Conservation (phyloP, 345 rosid genomes). For the Excoecaria cochinchinensis region DNA sequence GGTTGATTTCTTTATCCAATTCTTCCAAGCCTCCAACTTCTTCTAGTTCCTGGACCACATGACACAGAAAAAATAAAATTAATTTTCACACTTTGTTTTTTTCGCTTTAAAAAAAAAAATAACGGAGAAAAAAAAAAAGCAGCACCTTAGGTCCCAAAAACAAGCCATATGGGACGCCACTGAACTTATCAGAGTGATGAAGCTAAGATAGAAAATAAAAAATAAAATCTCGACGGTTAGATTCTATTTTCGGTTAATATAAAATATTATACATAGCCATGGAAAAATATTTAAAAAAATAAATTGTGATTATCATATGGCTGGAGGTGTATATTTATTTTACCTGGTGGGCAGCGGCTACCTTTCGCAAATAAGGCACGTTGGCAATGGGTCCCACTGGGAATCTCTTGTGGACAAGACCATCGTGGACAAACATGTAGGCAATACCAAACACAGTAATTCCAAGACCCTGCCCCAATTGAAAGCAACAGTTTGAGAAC, state of each 20-base stretch:
- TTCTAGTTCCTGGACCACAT: slow-evolving; percentile 47
- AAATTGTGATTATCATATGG: neutral
- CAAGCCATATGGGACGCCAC: slow-evolving; percentile 64
- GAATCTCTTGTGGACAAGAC: slow-evolving; percentile 69
- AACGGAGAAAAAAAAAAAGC: neutral
- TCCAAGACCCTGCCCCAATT: slow-evolving; percentile 51
- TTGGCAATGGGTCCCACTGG: slow-evolving; percentile 66
- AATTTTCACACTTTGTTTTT: neutral
- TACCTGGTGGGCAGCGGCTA: slow-evolving; percentile 73
- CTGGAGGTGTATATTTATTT: neutral
- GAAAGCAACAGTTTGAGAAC: neutral
- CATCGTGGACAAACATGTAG: slow-evolving; percentile 74
- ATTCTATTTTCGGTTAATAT: slow-evolving; percentile 2
- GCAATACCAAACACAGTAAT: slow-evolving; percentile 71
- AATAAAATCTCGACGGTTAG: neutral
- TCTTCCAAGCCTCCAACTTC: slow-evolving; percentile 52
- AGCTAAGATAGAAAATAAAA: slow-evolving; percentile 29
- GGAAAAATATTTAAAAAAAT: neutral
- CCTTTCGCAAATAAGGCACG: slow-evolving; percentile 54
- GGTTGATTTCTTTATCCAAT: slow-evolving; percentile 38
- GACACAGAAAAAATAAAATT: neutral
- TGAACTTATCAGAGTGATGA: slow-evolving; percentile 57
- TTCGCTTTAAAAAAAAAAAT: too few species aligned
- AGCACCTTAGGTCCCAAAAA: slow-evolving; percentile 61
- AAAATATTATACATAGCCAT: neutral